Evolutionary conservation across 2,329 filamentous ascomycete genomes (phyloP).

Genomic region (Calonectria honghensis): DNA sequence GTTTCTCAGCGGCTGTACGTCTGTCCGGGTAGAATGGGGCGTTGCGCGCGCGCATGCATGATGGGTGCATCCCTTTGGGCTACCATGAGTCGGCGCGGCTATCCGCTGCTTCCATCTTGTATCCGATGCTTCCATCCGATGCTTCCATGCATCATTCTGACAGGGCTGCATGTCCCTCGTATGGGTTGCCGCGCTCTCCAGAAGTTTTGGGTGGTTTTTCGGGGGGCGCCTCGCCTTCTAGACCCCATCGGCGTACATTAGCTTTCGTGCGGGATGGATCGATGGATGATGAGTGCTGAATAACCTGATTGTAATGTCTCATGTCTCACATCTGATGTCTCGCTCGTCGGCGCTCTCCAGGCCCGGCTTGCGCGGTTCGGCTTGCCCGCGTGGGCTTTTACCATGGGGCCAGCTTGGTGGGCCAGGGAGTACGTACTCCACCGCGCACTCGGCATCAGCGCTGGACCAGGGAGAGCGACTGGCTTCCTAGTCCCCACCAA

Average conservation of each 20-base stretch:
- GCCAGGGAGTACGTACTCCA: conserved; percentile 8
- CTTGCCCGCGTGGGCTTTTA: conserved; percentile 47
- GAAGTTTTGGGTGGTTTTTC: conserved; percentile 3
- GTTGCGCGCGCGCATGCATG: conserved; percentile 13
- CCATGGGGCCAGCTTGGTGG: conserved; percentile 10
- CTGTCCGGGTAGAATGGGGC: background rate
- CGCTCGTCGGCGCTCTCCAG: conserved; percentile 37
- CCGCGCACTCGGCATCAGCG: conserved; percentile 27
- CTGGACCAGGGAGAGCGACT: conserved; percentile 21
- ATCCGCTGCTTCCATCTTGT: conserved; percentile 40
- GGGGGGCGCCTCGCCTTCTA: background rate
- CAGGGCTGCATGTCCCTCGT: conserved; percentile 34
- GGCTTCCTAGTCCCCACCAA: conserved; percentile 9
- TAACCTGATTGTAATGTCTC: conserved; percentile 32
- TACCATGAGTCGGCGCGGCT: conserved; percentile 25
- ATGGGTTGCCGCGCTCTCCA: conserved; percentile 17
- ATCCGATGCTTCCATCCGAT: conserved; percentile 33
- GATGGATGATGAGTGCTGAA: conserved; percentile 25
- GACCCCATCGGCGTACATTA: conserved; percentile 10
- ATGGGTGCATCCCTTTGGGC: conserved; percentile 19
- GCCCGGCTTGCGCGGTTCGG: conserved; percentile 50
- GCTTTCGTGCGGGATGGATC: conserved; percentile 1
- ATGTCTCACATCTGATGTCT: conserved; percentile 31
- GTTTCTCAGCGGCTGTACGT: conserved; percentile 5
- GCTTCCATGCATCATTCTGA: conserved; percentile 38